Base-by-base conservation (phyloP, 352 stramenopile species). In the Globisporangium cylindrosporum region DNA sequence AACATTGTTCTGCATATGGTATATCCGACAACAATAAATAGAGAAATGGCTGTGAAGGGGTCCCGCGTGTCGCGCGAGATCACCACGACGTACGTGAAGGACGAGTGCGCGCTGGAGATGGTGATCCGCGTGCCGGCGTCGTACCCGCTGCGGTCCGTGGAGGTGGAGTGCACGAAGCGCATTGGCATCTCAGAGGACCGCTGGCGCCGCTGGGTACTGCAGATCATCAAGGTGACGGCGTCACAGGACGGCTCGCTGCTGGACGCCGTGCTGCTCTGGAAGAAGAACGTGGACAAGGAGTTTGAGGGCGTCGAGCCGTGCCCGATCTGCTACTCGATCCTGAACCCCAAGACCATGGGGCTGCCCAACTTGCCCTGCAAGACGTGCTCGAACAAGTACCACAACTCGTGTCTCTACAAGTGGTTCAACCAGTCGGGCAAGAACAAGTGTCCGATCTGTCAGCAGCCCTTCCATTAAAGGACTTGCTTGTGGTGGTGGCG, bases 361-460 rank as follows among this genome's bases (percentile, higher is more conserved):
- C 74, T 97, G 60, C 92, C 92, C 41, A 93, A 89, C 38, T 68
- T 97, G 66, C 76, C 86, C 32, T 97, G 92, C 83, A 97, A 97
- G 72, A 97, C 90, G 34, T 97, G 92, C 81, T 80, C 75, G 62
- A 97, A 97, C 83, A 95, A 94, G 78, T 97, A 97, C 80, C 92
- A 97, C 81, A 95, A 94, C 74, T 92, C 87, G 72, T 97, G 92
- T 72, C 78, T 97, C 34, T 97, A 97, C 89, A 97, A 97, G 81
- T 97, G 92, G 91, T 97, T 97, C 77, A 95, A 94, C 76, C 93
- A 97, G 69, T 96, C 88, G 64, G 88, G 89, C 78, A 97, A 97
- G 79, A 97, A 96, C 86, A 97, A 95, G 75, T 97, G 92, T 62
- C 91, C 92, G 62, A 94, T 97, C 71, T 97, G 92, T 73, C 89